Evolutionary conservation across 805 yeast species (phyloP).

Genomic region (Monosporozyma aerobia): DNA sequence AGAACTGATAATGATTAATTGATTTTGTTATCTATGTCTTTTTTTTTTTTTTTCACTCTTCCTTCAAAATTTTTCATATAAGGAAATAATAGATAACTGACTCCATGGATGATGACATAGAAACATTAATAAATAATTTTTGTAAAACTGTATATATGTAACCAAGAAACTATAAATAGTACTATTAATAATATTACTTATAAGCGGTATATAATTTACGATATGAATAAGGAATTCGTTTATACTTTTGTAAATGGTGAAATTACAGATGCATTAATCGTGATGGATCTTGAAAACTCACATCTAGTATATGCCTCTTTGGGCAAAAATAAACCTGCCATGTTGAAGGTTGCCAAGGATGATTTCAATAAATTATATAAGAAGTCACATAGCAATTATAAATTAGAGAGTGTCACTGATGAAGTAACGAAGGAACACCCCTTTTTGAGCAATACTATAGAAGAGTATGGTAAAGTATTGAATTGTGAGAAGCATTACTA

Average conservation of each 20-base stretch:
- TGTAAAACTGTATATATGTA: neutral
- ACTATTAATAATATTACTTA: no score
- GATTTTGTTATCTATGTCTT: no score
- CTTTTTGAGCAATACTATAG: neutral
- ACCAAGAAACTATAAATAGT: neutral
- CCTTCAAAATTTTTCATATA: neutral
- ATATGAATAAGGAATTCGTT: neutral
- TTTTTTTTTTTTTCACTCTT: neutral
- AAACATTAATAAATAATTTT: neutral
- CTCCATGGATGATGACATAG: neutral
- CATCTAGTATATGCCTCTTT: slow-evolving; percentile 1
- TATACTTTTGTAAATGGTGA: neutral
- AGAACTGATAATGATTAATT: neutral
- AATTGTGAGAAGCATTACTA: neutral
- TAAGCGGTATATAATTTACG: neutral
- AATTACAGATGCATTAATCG: neutral
- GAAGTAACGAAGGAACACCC: neutral
- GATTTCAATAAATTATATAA: slow-evolving; percentile 1
- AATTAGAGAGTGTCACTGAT: neutral
- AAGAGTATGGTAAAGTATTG: neutral
- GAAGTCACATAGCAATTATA: neutral
- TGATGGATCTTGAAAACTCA: neutral
- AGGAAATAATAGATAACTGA: neutral
- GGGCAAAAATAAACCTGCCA: neutral
- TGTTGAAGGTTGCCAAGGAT: neutral